phyloP scores from a whole-genome alignment of 2,329 filamentous ascomycete species.

The Hyphodiscus sp. region DNA sequence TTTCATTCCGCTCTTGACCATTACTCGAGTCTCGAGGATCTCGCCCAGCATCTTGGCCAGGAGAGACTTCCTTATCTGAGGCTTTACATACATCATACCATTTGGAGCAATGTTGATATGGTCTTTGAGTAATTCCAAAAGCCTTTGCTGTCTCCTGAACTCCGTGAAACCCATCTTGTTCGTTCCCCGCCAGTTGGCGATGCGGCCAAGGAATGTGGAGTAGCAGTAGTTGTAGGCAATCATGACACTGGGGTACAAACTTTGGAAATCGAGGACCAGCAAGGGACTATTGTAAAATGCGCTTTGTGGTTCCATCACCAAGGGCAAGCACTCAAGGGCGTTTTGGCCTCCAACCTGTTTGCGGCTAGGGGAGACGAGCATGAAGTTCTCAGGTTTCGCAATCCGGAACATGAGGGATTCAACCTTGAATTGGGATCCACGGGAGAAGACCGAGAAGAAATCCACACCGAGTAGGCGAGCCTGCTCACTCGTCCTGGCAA shows the following conservation, averaged over 20 bases:
- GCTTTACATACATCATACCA: conserved; percentile 90
- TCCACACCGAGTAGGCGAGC: conserved; percentile 88
- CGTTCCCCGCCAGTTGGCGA: conserved; percentile 79
- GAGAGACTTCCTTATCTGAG: conserved; percentile 79
- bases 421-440: conserved; percentile 96
- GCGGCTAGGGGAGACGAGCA: conserved; percentile 81
- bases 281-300: conserved; percentile 88
- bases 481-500: conserved; percentile 87
- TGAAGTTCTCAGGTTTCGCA: conserved; percentile 91
- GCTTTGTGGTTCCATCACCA: conserved; percentile 97
- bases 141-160: conserved; percentile 68
- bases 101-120: conserved; percentile 91
- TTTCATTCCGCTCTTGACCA: conserved; percentile 98
- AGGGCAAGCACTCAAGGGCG: conserved; percentile 83
- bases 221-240: conserved; percentile 99
- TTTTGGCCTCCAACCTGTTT: conserved; percentile 94
- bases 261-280: conserved; percentile 91
- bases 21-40: conserved; percentile 90
- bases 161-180: conserved; percentile 95
- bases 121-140: conserved; percentile 73
- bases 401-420: conserved; percentile 99
- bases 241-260: conserved; percentile 94
- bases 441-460: conserved; percentile 92
- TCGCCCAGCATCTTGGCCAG: conserved; percentile 95
- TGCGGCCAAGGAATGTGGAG: conserved; percentile 86